These are phyloP conservation scores for Lactarius sp. DNA, from an alignment of 768 basidiomycete species.

Conservation along the genomic window DNA sequence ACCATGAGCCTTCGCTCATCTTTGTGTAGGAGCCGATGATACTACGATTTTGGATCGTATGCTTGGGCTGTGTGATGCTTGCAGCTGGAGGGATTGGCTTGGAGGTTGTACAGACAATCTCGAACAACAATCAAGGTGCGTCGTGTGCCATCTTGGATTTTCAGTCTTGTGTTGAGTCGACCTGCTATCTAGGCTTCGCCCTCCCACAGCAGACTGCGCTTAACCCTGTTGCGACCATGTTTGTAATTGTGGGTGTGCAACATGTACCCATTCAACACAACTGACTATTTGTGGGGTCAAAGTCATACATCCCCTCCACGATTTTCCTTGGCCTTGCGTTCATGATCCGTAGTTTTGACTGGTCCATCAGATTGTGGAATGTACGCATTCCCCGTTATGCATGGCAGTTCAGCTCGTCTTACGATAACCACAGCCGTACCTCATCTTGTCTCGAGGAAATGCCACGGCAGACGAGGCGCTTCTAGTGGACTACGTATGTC, in stretches of 20 bases:
- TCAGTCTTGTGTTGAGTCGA: too few species aligned
- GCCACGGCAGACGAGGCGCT: slow-evolving; percentile 54
- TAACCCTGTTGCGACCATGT: slow-evolving; percentile 41
- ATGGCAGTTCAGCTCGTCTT: not conserved
- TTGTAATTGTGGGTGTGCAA: slow-evolving; percentile 39
- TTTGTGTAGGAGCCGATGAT: not conserved
- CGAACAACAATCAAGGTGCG: too few species aligned
- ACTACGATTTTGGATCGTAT: slow-evolving; percentile 14
- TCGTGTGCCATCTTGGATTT: too few species aligned
- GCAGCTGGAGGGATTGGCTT: not conserved
- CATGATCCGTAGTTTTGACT: slow-evolving; percentile 50
- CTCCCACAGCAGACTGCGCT: slow-evolving; percentile 50
- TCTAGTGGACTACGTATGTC: slow-evolving; percentile 58
- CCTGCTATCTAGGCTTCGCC: slow-evolving; percentile 42
- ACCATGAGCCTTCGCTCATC: not conserved
- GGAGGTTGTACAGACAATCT: not conserved
- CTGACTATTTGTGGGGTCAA: not conserved
- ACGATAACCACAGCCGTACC: slow-evolving; percentile 49
- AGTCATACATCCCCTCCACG: slow-evolving; percentile 59
- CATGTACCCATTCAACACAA: not conserved
- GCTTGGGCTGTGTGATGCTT: not conserved
- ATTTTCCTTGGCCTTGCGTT: slow-evolving; percentile 46
- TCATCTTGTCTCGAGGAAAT: slow-evolving; percentile 50
- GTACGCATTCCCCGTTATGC: slow-evolving; percentile 33
- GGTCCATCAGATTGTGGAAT: slow-evolving; percentile 53